Base-by-base conservation (phyloP, 345 rosid genomes). In the Litchi chinensis region DNA sequence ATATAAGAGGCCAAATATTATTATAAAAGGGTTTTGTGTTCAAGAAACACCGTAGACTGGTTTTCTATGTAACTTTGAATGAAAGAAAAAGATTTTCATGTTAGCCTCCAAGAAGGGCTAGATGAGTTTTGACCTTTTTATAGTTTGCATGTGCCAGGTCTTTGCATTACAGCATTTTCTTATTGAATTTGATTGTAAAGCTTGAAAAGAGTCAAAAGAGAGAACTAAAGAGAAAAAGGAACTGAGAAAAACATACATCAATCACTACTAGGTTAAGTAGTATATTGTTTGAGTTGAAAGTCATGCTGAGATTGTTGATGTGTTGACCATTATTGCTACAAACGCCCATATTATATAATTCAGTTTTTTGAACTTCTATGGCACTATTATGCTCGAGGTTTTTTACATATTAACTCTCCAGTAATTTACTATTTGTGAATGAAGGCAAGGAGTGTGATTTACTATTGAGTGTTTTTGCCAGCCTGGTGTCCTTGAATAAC, bases 251-350 rank as follows among this genome's bases (percentile, higher is more conserved):
- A 43, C 54, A 28, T 66, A 37, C 19, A 50, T 16, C 10, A 39
- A n/a, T 16, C 37, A n/a, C 54, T 37, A 57, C 54, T 3, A 15
- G 39, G 48, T 16, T 18, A 63, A 70, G 24, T 21, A 28, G 26
- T 59, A 68, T 57, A 46, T 26, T 24, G 26, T 77, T 32, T 26
- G 44, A 26, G 79, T 73, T 62, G 70, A 73, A 71, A 79, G 46
- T 56, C 60, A 70, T 78, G 48, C 57, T 24, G 52, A 50, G 70
- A 16, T 8, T 32, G 40, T 50, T 59, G 43, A 67, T 43, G 2
- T 73, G 65, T 74, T 79, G 73, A 75, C 43, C 70, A 44, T 39
- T 73, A 63, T 48, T 1, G 28, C 28, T 26, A 26, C 28, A 26
- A 26, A 26, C 15, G 6, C 64, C 6, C 3, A 48, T 44, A 8